These are phyloP conservation scores for Dentipellis fragilis DNA, from an alignment of 768 basidiomycete species.

Conservation along the genomic window DNA sequence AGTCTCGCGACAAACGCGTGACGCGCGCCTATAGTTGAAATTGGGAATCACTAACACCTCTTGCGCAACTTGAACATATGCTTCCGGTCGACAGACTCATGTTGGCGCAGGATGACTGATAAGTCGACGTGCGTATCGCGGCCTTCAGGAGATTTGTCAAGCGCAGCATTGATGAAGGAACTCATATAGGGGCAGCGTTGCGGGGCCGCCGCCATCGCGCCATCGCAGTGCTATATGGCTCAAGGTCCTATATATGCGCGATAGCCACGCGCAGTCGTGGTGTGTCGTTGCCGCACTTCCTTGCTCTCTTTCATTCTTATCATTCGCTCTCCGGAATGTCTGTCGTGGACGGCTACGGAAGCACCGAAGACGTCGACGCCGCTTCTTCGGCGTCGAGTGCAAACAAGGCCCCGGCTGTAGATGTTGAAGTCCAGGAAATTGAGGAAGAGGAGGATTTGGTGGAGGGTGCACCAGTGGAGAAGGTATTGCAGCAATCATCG, in stretches of 20 bases:
- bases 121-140: no score
- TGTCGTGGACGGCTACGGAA: neutral
- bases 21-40: no score
- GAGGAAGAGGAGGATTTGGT: neutral
- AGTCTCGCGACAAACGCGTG: no score
- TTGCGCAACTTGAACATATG: no score
- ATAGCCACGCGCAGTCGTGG: neutral
- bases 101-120: no score
- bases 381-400: neutral
- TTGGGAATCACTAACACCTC: no score
- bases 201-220: conserved; percentile 8
- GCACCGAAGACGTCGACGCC: neutral
- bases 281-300: neutral
- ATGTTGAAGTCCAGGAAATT: conserved; percentile 6
- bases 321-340: no score
- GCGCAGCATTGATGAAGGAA: no score
- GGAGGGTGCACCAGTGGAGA: conserved; percentile 10
- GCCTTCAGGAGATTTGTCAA: no score
- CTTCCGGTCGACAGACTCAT: no score
- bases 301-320: no score
- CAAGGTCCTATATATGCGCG: neutral
- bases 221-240: neutral
- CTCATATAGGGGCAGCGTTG: no score
- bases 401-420: neutral
- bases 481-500: conserved; percentile 1